Conservation (phyloP, 2,329 filamentous ascomycete genomes). For the Penicillium frequentans region DNA sequence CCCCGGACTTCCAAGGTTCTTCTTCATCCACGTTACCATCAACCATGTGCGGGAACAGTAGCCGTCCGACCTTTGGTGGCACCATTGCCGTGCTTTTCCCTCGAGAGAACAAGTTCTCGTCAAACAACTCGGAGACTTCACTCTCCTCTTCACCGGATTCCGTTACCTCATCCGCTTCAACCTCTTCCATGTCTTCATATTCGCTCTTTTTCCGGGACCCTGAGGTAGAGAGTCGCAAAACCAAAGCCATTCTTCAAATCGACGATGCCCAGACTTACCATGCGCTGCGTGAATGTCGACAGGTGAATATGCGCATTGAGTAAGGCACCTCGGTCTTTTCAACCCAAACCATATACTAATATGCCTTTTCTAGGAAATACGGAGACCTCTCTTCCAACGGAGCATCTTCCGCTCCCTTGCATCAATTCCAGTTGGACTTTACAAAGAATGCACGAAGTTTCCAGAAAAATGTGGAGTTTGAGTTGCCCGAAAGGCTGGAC, state of each 20-base stretch:
- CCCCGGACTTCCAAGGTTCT: neutral
- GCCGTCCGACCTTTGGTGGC: conserved; percentile 47
- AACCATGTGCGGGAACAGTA: conserved; percentile 50
- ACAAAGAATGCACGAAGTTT: neutral
- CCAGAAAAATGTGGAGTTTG: conserved; percentile 23
- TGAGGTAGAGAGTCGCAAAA: conserved; percentile 8
- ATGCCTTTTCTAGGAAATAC: conserved; percentile 7
- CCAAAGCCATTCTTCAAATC: conserved; percentile 29
- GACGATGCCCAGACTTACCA: conserved; percentile 23
- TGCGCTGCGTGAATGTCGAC: conserved; percentile 16
- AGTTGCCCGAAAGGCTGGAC: conserved; percentile 32
- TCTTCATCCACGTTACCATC: neutral
- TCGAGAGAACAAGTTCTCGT: neutral
- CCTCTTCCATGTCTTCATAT: conserved; percentile 25
- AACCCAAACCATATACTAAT: neutral
- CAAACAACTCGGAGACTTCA: conserved; percentile 7
- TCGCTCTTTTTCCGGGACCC: conserved; percentile 32
- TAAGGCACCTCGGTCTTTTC: conserved; percentile 11
- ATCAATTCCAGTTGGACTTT: conserved; percentile 28
- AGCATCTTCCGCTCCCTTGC: conserved; percentile 18
- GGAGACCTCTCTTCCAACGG: conserved; percentile 25
- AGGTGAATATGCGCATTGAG: conserved; percentile 36
- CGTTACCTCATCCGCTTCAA: conserved; percentile 18
- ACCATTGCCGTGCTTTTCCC: conserved; percentile 37
- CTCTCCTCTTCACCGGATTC: conserved; percentile 22